Base-by-base conservation (phyloP, 495 filamentous ascomycete genomes). In the Terfezia claveryi region DNA sequence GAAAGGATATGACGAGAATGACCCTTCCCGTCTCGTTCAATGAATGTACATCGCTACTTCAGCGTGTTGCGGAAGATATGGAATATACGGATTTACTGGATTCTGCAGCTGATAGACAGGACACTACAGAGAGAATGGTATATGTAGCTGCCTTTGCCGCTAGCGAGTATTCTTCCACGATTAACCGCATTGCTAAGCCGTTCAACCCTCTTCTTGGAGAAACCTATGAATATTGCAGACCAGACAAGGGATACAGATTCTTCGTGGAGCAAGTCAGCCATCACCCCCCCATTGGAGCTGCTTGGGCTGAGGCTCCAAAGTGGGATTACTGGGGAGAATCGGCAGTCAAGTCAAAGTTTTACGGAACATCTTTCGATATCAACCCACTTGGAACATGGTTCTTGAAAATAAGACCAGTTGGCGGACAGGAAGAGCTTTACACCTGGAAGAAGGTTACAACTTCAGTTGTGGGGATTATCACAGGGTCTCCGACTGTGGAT, bases 1-100 rank as follows among this genome's bases (percentile, higher is more conserved):
- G 91, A 55, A 98, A 96, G 67, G 91, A 98, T 66, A 96, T 98
- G 91, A 98, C 91, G 17, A 95, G 87, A 71, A 96, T 98, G 91
- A 98, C 91, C 2, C 74, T 98, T 5, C 91, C 91, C 0, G 91
- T 98, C 6, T 94, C 91, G 10, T 98, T 98, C 72, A 98, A 98
- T 67, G 91, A 98, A 68, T 92, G 92, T 11, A 98, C 91, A 10
- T 96, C 91, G 16, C 71, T 98, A n/a, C 76, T 98, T 20, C 87
- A 96, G 63, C 84, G 91, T 64, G 87, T 93, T 36, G 85, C 85
- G 2, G 91, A 98, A 70, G 91, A 98, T 64, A 83, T 98, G 80
- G 91, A 98, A 69, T 98, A 98, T 62, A 82, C 87, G 2, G 85
- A 98, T 62, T 78, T 96, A 9, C 74, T 98, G 53, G 84, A 98